phyloP scores from a whole-genome alignment of 2,329 filamentous ascomycete genomes.

The Magnaporthiopsis incrustans region DNA sequence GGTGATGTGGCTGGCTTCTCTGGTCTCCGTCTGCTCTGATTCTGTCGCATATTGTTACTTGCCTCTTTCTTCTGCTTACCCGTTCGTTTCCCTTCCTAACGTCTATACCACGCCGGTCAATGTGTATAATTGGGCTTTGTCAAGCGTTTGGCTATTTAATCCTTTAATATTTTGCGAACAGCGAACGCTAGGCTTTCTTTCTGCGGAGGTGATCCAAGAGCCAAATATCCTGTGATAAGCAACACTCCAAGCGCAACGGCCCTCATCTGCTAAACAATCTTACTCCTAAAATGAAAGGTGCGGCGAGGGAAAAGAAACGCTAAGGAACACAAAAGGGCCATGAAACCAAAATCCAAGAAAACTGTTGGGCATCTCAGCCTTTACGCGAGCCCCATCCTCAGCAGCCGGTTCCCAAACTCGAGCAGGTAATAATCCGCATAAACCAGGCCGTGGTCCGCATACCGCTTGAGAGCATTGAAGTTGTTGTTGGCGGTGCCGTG shows the following conservation, averaged over 20 bases:
- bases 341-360: background rate
- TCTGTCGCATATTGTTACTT: too few relatives aligned
- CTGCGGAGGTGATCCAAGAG: background rate
- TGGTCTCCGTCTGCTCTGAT: too few relatives aligned
- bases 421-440: conserved; percentile 39
- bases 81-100: background rate
- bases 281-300: background rate
- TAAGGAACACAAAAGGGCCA: background rate
- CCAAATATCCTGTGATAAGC: background rate
- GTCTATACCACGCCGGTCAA: background rate
- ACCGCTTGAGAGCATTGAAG: conserved; percentile 15
- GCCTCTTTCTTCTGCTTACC: background rate
- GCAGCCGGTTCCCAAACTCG: conserved; percentile 35
- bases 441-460: conserved; percentile 29
- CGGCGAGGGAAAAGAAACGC: background rate
- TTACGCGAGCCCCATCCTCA: conserved; percentile 22
- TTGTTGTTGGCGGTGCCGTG: conserved; percentile 23
- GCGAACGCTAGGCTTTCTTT: background rate
- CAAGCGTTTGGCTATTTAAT: background rate
- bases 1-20: background rate
- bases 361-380: too few relatives aligned
- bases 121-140: background rate
- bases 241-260: too few relatives aligned
- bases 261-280: too few relatives aligned
- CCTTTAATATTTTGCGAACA: background rate